A percentile compares a stretch with the other conserved stretches of the same genome.
These are phyloP conservation scores for Ophiostoma fasciatum DNA, from an alignment of 2,329 filamentous ascomycete species.

Conservation along the genomic window DNA sequence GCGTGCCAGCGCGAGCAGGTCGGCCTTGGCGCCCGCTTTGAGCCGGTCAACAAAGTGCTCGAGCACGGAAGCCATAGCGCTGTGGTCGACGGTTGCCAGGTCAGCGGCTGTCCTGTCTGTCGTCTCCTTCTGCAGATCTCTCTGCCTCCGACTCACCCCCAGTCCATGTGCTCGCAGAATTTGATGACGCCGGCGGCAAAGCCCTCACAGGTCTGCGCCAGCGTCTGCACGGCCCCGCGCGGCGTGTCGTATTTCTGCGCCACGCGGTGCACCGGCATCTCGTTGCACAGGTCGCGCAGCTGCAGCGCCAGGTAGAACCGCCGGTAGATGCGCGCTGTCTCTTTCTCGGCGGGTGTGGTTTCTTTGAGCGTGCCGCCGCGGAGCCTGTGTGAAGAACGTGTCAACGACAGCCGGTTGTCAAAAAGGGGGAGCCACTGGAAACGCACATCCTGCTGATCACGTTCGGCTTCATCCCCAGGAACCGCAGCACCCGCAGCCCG, in stretches of 20 bases:
- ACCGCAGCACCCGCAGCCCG: slow-evolving; percentile 50
- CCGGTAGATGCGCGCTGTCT: slow-evolving; percentile 47
- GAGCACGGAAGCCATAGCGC: slow-evolving; percentile 53
- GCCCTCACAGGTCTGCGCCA: slow-evolving; percentile 61
- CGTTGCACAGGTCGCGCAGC: slow-evolving; percentile 65
- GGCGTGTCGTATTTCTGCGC: slow-evolving; percentile 56
- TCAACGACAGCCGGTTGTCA: too few species aligned
- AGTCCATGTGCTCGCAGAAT: slow-evolving; percentile 64
- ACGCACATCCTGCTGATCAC: slow-evolving; percentile 51
- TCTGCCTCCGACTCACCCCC: slow-evolving; percentile 33
- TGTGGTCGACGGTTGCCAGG: too few species aligned
- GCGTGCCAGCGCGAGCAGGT: slow-evolving; percentile 55
- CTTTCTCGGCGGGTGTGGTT: slow-evolving; percentile 43
- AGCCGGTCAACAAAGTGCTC: slow-evolving; percentile 65
- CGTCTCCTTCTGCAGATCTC: not conserved
- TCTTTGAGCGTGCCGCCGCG: slow-evolving; percentile 52
- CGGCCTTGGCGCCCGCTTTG: slow-evolving; percentile 54
- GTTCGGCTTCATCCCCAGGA: slow-evolving; percentile 53
- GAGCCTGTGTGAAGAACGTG: slow-evolving; percentile 31
- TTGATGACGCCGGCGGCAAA: slow-evolving; percentile 70
- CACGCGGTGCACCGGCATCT: slow-evolving; percentile 54
- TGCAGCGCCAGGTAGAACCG: slow-evolving; percentile 64
- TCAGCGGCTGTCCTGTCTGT: too few species aligned
- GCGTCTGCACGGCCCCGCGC: slow-evolving; percentile 54
- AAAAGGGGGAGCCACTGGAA: not conserved